phyloP scores from a whole-genome alignment of 2,329 filamentous ascomycete species.

The Sporothrix dimorphospora region DNA sequence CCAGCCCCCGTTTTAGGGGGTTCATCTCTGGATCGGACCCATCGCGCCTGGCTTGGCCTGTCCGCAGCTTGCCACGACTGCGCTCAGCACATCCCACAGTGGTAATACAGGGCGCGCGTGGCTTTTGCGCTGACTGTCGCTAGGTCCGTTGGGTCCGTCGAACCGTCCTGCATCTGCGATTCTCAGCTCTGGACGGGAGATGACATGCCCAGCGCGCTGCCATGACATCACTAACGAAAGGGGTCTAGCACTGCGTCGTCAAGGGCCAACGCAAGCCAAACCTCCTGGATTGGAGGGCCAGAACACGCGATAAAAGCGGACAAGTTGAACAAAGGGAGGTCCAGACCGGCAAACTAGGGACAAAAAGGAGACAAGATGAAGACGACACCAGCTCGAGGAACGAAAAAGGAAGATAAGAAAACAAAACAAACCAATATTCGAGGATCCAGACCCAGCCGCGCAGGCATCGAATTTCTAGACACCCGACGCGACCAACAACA shows the following conservation, averaged over 20 bases:
- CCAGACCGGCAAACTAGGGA: neutral
- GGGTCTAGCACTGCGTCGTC: neutral
- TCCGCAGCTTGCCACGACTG: slow-evolving; percentile 3
- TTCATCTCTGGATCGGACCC: neutral
- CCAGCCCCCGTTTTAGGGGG: neutral
- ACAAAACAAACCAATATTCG: neutral
- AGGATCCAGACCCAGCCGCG: neutral
- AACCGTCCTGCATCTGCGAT: neutral
- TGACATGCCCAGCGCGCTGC: neutral
- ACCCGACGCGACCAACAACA: neutral
- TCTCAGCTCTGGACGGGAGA: neutral
- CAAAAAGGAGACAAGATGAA: neutral
- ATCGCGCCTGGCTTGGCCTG: neutral
- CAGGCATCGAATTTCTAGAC: neutral
- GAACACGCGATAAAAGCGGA: neutral
- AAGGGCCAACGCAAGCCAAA: neutral
- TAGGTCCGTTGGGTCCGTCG: neutral
- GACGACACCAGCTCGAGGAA: neutral
- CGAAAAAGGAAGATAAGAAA: neutral
- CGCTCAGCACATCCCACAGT: neutral
- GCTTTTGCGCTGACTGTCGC: slow-evolving; percentile 20
- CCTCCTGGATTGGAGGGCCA: neutral
- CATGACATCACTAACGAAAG: slow-evolving; percentile 22
- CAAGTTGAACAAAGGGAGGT: neutral
- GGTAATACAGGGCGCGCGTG: slow-evolving; percentile 6